Conservation (phyloP, 768 basidiomycete genomes). For the Jaapia argillacea region DNA sequence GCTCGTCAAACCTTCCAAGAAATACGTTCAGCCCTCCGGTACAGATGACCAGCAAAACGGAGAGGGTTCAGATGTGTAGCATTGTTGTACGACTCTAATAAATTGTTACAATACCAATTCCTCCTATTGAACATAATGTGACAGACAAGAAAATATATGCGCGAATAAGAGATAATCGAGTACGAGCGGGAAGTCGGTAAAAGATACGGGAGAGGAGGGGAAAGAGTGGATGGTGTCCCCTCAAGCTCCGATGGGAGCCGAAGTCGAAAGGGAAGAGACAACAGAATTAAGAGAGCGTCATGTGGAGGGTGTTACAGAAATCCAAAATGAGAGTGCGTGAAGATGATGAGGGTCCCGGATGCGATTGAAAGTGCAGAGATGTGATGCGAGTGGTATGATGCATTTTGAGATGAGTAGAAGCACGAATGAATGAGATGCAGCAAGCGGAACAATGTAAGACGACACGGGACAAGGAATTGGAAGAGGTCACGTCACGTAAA, state of each 20-base stretch:
- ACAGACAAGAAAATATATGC: not conserved
- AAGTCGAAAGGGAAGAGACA: not conserved
- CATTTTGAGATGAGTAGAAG: slow-evolving; percentile 3
- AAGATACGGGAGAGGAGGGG: not conserved
- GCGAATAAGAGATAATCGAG: not conserved
- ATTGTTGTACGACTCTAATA: too few relatives aligned
- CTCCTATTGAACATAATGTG: not conserved
- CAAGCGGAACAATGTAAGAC: not conserved
- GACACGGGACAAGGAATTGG: not conserved
- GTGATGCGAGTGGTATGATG: slow-evolving; percentile 5
- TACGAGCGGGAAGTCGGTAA: not conserved
- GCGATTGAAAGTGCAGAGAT: slow-evolving; percentile 12
- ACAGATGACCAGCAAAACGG: too few relatives aligned
- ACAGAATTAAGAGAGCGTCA: not conserved
- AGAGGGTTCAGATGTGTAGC: too few relatives aligned
- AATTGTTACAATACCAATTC: not conserved
- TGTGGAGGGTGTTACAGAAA: not conserved
- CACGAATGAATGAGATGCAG: not conserved
- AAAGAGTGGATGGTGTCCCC: slow-evolving; percentile 1
- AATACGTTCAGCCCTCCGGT: too few relatives aligned
- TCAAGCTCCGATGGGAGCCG: not conserved
- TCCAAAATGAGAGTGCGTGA: slow-evolving; percentile 13
- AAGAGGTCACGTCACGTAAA: slow-evolving; percentile 59
- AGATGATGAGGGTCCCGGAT: slow-evolving; percentile 12
- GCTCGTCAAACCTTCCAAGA: too few relatives aligned